Evolutionary conservation across 78 protist species (phyloP), one percentile per base, ranked within the genome.

Genomic region (Mantamonas sphyraenae): DNA sequence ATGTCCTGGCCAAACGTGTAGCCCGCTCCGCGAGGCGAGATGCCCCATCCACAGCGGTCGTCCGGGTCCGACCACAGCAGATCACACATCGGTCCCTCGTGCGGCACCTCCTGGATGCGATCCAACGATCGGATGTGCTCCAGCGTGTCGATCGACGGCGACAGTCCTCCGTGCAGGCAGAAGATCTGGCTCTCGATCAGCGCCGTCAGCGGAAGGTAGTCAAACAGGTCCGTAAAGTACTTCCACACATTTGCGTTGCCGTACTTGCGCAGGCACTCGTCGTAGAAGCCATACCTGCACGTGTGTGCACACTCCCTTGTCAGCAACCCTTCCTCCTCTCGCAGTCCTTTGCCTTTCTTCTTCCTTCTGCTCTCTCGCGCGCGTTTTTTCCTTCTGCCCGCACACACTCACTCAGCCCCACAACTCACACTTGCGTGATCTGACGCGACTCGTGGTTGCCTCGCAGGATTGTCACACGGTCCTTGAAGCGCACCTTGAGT

Each of bases 1-100:
- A 88, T 81, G 69, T 90, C 97, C 58, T 64, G 58, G 34, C 99
- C 97, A 43, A 94, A 96, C 10, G 93, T 87, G 76, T 83, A 92
- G n/a, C 97, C 99, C 8, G 97, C 97, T 28, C 97, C 97, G n/a
- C 98, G 82, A 14, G 98, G 97, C 3, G 89, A 86, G 40, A 89
- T 82, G n/a, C 93, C 90, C 88, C 90, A 89, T 10, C 94, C 93
- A 30, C 77, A 50, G 24, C 84, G 19, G 68, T 92, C 93, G 35
- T 87, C 90, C 40, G 93, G 96, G 56, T 92, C 96, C 0, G 87
- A 68, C 98, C 98, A 94, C 74, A 94, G 81, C 30, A 94, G 85
- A 50, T 94, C 98, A 59, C 91, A 85, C 89, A 85, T 83, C 19
- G 84, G 39, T 38, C 7, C 91, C 42, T 80, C 86, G 59, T 81